Conservation (phyloP, 306 rosid genomes). For the Vigna radiata region DNA sequence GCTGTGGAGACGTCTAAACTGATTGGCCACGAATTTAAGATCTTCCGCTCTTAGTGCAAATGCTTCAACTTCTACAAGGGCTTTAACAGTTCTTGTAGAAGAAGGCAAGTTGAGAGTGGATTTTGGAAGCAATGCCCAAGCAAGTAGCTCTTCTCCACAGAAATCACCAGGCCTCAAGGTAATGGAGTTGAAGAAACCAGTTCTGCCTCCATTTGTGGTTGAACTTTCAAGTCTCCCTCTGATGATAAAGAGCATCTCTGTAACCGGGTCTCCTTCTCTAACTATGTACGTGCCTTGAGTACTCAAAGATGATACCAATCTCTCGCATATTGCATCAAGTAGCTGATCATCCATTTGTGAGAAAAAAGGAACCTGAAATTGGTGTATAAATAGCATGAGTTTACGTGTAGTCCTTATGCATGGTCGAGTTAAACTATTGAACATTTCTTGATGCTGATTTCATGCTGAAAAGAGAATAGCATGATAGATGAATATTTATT, state of each 20-base stretch:
- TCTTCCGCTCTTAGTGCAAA: slow-evolving; percentile 91
- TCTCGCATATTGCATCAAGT: slow-evolving; percentile 89
- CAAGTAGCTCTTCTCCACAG: slow-evolving; percentile 93
- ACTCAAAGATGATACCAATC: slow-evolving; percentile 76
- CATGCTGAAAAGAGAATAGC: not conserved
- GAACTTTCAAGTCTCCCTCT: slow-evolving; percentile 94
- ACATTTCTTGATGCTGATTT: not conserved
- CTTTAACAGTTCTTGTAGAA: slow-evolving; percentile 89
- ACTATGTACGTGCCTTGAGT: slow-evolving; percentile 82
- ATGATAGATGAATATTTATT: not conserved
- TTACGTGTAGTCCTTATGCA: not conserved
- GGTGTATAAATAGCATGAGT: not conserved
- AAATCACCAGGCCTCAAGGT: slow-evolving; percentile 85
- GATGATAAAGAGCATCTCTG: slow-evolving; percentile 89
- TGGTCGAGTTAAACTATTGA: not conserved
- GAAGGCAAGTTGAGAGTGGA: slow-evolving; percentile 80
- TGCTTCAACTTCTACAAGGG: slow-evolving; percentile 88
- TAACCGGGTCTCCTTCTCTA: slow-evolving; percentile 92
- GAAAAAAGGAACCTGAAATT: slow-evolving; percentile 86
- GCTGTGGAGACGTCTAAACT: slow-evolving; percentile 87
- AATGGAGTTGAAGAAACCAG: slow-evolving; percentile 86
- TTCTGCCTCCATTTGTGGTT: slow-evolving; percentile 90
- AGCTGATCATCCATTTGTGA: slow-evolving; percentile 90
- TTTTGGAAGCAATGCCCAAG: slow-evolving; percentile 96
- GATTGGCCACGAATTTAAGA: slow-evolving; percentile 94